Evolutionary conservation across 2,329 filamentous ascomycete genomes (phyloP), one percentile per base, ranked within the genome.

Genomic region (Daldinia sp.): DNA sequence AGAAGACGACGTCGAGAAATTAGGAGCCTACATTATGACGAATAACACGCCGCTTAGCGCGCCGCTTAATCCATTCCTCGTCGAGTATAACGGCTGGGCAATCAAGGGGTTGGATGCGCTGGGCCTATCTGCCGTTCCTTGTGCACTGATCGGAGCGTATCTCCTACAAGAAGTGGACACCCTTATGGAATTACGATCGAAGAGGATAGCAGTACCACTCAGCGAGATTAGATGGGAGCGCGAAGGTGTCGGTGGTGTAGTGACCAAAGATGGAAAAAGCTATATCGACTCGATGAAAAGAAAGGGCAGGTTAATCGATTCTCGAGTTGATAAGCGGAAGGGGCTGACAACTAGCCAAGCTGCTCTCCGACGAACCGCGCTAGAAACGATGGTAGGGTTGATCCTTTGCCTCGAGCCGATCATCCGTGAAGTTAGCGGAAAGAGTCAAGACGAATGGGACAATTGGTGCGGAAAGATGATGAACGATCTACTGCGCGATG

Each of bases 381-480:
- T 97, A 58, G 79, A 91, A 73, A 93, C 90, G 2, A 87, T 94
- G 4, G 86, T 96, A 53, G 90, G 94, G 74, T 86, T 93, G 83
- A 92, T 96, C 55, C 92, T 95, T 74, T 90, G 90, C 66, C 80
- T 97, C 71, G 94, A 97, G 77, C 92, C 92, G 4, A 79, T 95
- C 61, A 80, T 97, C 69, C 87, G 91, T 70, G 91, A 96, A 71
- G 87, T 88, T 45, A 96, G 91, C 72, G 91, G 90, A 11, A 96
- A 96, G 81, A 92, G 90, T 71, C 87, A 91, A 73, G 93, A 96
- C 70, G 94, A 97, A 78, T 97, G 93, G 93, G 91, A 96, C 75
- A 83, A 87, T 39, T 97, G 94, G 94, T 87, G 91, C 79, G 88
- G 89, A 37, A 92, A 90, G 77, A 92, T 97, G 90, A 94, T 93